phyloP scores from a whole-genome alignment of 352 stramenopile genomes.

The Phytophthora multivora region DNA sequence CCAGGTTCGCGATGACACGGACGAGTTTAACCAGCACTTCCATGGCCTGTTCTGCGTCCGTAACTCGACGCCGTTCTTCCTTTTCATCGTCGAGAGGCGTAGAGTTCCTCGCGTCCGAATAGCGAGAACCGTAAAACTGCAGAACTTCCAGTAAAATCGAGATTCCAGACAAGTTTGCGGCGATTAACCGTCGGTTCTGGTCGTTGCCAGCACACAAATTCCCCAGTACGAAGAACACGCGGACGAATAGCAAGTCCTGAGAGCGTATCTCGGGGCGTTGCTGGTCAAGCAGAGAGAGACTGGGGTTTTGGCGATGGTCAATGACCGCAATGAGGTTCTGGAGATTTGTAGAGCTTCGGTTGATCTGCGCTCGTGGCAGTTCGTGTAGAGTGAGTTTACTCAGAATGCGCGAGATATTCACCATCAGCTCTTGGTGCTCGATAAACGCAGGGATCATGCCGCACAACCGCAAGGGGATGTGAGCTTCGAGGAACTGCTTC shows the following conservation, averaged over 20 bases:
- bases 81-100: slow-evolving; percentile 1
- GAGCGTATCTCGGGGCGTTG: slow-evolving; percentile 42
- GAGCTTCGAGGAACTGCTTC: slow-evolving; percentile 74
- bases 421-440: slow-evolving; percentile 70
- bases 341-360: slow-evolving; percentile 47
- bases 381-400: slow-evolving; percentile 87
- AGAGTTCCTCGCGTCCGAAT: slow-evolving; percentile 19
- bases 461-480: slow-evolving; percentile 56
- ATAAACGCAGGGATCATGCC: slow-evolving; percentile 47
- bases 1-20: slow-evolving; percentile 80
- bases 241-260: slow-evolving; percentile 69
- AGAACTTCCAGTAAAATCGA: slow-evolving; percentile 47
- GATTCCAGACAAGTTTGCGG: slow-evolving; percentile 34
- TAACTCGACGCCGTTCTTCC: slow-evolving; percentile 12
- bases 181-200: slow-evolving; percentile 62
- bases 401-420: slow-evolving; percentile 79
- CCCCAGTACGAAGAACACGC: slow-evolving; percentile 82
- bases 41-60: slow-evolving; percentile 27
- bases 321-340: slow-evolving; percentile 56
- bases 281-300: slow-evolving; percentile 40
- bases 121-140: slow-evolving; percentile 49
- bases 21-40: slow-evolving; percentile 88
- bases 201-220: slow-evolving; percentile 90
- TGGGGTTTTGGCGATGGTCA: slow-evolving; percentile 40
- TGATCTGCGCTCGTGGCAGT: slow-evolving; percentile 68